Evolutionary conservation across 2,329 filamentous ascomycete species (phyloP), one percentile per base, ranked within the genome.

Genomic region (Penicillium brevicompactum): DNA sequence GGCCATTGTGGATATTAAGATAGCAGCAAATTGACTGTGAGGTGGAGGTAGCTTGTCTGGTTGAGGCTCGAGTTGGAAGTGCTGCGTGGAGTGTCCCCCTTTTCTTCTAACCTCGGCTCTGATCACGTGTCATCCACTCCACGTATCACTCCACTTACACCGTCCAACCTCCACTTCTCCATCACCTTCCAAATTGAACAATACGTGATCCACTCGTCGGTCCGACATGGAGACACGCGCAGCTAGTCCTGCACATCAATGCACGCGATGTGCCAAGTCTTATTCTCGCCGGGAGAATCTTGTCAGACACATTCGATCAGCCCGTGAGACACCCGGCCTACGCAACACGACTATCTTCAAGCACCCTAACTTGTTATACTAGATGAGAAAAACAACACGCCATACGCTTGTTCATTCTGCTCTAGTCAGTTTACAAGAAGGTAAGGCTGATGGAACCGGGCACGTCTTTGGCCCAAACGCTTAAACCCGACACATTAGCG

Each of bases 271-370:
- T n/a, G 14, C 44, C 1, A 53, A 48, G 51, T 44, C 51, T 1
- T 53, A 48, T 43, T 48, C 51, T 1, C 51, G 51, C 9, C 51
- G 51, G 10, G 51, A 53, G 27, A 53, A 53, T 47, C 51, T 53
- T 8, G 45, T 53, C 37, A 53, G 51, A 34, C 51, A 53, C 46
- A 32, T 42, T 32, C 44, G 43, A 48, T 47, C 45, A 34, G 34
- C 45, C 18, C 51, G 51, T 53, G 43, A 53, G 51, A 43, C 5
- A 21, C 38, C n/a, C n/a, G 38, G 38, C 7, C 38, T 9, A 41
- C 5, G 9, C n/a, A 8, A 18, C 10, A 9, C 8, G n/a, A 34
- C 10, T 41, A 4, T 21, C 9, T 16, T 5, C 3, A 41, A n/a
- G 16, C 21, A 5, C 18, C 2, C 38, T 41, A 21, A 41, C 18